Evolutionary conservation across 176 grass and related monocot species (phyloP).

Genomic region (Urochloa ruziziensis): DNA sequence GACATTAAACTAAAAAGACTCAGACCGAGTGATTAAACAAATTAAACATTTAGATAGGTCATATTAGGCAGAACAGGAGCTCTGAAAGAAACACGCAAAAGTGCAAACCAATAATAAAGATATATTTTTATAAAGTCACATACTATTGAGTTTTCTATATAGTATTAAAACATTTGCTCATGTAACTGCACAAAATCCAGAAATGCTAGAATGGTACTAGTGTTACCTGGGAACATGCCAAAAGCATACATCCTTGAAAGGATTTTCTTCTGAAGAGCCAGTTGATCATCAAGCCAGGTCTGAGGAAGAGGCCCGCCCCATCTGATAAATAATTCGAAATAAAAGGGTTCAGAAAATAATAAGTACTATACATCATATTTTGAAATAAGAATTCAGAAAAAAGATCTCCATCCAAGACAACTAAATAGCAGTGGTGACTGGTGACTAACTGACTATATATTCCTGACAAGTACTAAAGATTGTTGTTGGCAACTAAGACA

Average conservation of each 20-base stretch:
- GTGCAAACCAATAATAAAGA: not conserved
- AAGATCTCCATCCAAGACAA: not conserved
- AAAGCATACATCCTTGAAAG: conserved; percentile 71
- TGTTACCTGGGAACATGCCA: conserved; percentile 65
- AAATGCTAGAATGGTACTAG: not conserved
- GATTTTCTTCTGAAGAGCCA: conserved; percentile 76
- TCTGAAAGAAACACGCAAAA: not conserved
- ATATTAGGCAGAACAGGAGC: not conserved
- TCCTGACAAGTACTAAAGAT: not conserved
- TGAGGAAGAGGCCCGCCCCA: conserved; percentile 78
- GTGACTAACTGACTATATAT: not conserved
- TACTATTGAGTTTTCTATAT: not conserved
- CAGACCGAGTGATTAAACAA: not conserved
- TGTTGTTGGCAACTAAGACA: conserved; percentile 3
- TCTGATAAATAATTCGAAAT: conserved; percentile 31
- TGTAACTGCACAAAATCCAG: not conserved
- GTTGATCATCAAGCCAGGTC: conserved; percentile 72
- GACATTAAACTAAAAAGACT: not conserved
- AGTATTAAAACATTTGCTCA: not conserved
- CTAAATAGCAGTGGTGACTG: not conserved
- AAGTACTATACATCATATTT: conserved; percentile 5
- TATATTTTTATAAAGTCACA: not conserved
- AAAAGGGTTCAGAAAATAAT: not conserved
- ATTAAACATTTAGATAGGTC: not conserved
- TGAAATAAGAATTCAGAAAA: not conserved